phyloP scores from a whole-genome alignment of 352 stramenopile genomes.

The Phytophthora foliorum region DNA sequence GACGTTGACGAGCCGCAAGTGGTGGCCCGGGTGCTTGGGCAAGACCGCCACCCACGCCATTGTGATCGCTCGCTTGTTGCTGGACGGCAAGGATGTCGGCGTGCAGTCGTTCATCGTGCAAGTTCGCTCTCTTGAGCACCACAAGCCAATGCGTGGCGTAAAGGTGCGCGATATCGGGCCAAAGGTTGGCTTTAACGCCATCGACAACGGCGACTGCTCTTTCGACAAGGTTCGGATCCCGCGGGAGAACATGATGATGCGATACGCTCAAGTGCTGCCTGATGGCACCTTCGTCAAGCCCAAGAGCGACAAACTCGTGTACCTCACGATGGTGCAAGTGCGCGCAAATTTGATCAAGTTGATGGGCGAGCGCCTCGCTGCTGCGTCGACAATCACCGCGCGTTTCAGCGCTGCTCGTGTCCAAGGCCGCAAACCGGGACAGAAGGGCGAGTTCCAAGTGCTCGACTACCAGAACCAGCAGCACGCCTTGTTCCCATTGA shows the following conservation, averaged over 20 bases:
- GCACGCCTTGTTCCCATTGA: slow-evolving; percentile 48
- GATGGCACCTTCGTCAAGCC: slow-evolving; percentile 71
- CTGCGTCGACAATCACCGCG: slow-evolving; percentile 48
- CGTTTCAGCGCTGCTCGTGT: slow-evolving; percentile 54
- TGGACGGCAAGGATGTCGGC: slow-evolving; percentile 17
- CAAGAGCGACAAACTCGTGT: slow-evolving; percentile 72
- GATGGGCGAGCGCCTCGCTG: slow-evolving; percentile 1
- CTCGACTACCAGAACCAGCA: slow-evolving; percentile 68
- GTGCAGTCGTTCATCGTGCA: slow-evolving; percentile 32
- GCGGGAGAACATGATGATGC: slow-evolving; percentile 35
- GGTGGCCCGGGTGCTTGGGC: slow-evolving; percentile 83
- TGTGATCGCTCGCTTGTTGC: slow-evolving; percentile 21
- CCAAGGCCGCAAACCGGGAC: slow-evolving; percentile 41
- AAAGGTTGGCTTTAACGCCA: slow-evolving; percentile 30
- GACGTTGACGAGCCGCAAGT: slow-evolving; percentile 94
- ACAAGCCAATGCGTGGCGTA: slow-evolving; percentile 21
- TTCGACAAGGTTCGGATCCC: slow-evolving; percentile 33
- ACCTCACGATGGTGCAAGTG: slow-evolving; percentile 61
- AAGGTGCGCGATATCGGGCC: slow-evolving; percentile 32
- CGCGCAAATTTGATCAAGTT: slow-evolving; percentile 35
- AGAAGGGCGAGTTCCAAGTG: slow-evolving; percentile 55
- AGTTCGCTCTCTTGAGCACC: slow-evolving; percentile 28
- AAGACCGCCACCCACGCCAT: slow-evolving; percentile 33
- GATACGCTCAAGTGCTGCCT: slow-evolving; percentile 47
- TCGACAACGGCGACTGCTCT: slow-evolving; percentile 32